Percentiles rank a stretch among this genome's conserved stretches.
Conservation (phyloP, 164 flowering plant species). For the Cinnamomum chago region DNA sequence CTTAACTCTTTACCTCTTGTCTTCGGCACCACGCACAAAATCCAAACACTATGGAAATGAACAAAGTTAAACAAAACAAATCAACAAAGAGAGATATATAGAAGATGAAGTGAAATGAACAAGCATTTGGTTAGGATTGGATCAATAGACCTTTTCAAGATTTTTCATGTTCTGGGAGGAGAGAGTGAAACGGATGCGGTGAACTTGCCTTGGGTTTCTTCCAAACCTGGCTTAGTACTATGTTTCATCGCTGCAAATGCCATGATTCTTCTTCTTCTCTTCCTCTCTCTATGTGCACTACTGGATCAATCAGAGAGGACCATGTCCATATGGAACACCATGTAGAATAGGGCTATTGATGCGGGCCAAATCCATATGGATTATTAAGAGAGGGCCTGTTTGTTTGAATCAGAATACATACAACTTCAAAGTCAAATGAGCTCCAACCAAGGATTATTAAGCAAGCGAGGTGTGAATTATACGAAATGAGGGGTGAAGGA, state of each 20-base stretch:
- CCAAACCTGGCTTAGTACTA: constrained; percentile 26
- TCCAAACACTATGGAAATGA: constrained; percentile 51
- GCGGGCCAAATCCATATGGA: no score
- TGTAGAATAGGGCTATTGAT: no score
- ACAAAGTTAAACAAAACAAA: neutral
- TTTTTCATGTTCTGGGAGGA: constrained; percentile 44
- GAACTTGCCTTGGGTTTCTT: constrained; percentile 31
- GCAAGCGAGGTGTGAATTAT: no score
- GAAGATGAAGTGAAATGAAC: neutral
- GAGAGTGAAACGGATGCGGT: constrained; percentile 38
- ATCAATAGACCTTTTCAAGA: constrained; percentile 25
- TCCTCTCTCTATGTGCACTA: no score
- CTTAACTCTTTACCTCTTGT: constrained; percentile 73
- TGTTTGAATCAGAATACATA: no score
- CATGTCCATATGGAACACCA: no score
- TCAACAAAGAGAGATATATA: neutral
- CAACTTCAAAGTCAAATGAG: no score
- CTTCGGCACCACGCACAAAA: constrained; percentile 89
- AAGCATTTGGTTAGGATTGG: no score
- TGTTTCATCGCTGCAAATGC: constrained; percentile 28
- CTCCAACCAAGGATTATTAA: no score
- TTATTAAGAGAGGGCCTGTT: no score
- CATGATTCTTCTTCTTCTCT: constrained; percentile 3
- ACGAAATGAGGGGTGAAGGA: no score
- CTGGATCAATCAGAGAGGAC: no score